These are phyloP conservation scores for Fusarium subglutinans DNA, from an alignment of 2,329 filamentous ascomycete species.

Conservation along the genomic window DNA sequence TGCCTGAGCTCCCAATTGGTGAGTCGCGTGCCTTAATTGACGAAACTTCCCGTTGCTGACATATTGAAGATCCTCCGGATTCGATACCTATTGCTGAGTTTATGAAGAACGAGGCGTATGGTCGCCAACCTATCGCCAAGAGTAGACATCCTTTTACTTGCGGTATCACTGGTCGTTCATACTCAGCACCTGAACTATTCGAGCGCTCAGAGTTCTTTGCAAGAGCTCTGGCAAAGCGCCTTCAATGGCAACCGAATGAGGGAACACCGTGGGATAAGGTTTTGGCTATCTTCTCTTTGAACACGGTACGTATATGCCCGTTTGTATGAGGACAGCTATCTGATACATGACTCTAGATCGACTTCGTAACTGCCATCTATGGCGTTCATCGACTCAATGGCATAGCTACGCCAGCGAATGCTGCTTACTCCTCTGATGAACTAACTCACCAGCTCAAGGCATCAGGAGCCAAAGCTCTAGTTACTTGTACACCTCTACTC, in stretches of 20 bases:
- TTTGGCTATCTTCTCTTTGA: slow-evolving; percentile 77
- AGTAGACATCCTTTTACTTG: slow-evolving; percentile 81
- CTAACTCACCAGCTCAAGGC: slow-evolving; percentile 76
- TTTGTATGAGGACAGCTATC: slow-evolving; percentile 1
- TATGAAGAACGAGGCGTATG: slow-evolving; percentile 11
- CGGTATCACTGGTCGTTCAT: slow-evolving; percentile 74
- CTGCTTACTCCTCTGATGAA: slow-evolving; percentile 74
- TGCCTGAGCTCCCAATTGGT: slow-evolving; percentile 1
- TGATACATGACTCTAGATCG: slow-evolving; percentile 61
- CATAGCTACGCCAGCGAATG: slow-evolving; percentile 77
- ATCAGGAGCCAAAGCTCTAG: slow-evolving; percentile 73
- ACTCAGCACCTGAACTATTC: slow-evolving; percentile 69
- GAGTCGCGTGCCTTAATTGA: background rate
- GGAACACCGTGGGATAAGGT: slow-evolving; percentile 86
- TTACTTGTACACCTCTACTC: slow-evolving; percentile 75
- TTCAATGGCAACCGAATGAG: slow-evolving; percentile 74
- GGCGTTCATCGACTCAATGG: slow-evolving; percentile 78
- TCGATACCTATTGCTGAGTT: slow-evolving; percentile 17
- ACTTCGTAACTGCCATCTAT: slow-evolving; percentile 78
- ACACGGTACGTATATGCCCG: slow-evolving; percentile 64
- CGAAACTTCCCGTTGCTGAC: background rate
- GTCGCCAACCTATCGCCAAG: slow-evolving; percentile 64
- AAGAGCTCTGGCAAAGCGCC: slow-evolving; percentile 67
- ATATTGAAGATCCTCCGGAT: background rate
- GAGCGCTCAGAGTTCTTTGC: slow-evolving; percentile 73